Evolutionary conservation across 768 basidiomycete genomes (phyloP).

Genomic region (Chlorophyllum brunneum): DNA sequence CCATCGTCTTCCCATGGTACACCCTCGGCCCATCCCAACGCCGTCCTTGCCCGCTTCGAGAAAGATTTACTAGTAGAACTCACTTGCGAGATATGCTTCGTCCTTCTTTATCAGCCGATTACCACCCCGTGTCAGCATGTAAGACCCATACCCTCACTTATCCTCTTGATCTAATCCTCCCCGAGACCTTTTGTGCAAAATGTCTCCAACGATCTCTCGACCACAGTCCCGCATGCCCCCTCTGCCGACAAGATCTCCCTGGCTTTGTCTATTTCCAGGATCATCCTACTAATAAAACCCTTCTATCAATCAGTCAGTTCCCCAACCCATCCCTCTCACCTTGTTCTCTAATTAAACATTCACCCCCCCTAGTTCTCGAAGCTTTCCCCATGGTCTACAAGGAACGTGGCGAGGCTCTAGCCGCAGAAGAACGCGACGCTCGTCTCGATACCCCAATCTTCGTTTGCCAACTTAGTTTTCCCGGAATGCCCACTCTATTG

Average conservation of each 20-base stretch:
- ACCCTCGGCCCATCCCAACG: slow-evolving; percentile 18
- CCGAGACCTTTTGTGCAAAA: slow-evolving; percentile 82
- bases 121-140: slow-evolving; percentile 97
- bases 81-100: slow-evolving; percentile 90
- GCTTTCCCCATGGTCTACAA: slow-evolving; percentile 64
- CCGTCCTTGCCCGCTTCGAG: slow-evolving; percentile 39
- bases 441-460: slow-evolving; percentile 90
- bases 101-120: slow-evolving; percentile 77
- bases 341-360: slow-evolving; percentile 4
- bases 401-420: slow-evolving; percentile 58
- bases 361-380: slow-evolving; percentile 57
- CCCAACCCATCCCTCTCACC: slow-evolving; percentile 1
- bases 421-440: slow-evolving; percentile 73
- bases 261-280: slow-evolving; percentile 76
- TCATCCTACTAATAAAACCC: slow-evolving; percentile 67
- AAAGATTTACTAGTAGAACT: slow-evolving; percentile 68
- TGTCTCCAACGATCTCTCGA: slow-evolving; percentile 91
- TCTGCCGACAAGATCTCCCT: slow-evolving; percentile 81
- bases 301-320: slow-evolving; percentile 64
- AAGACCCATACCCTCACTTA: slow-evolving; percentile 25
- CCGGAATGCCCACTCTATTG: slow-evolving; percentile 82
- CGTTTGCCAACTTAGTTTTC: slow-evolving; percentile 86
- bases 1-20: slow-evolving; percentile 14
- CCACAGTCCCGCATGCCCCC: slow-evolving; percentile 76
- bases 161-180: slow-evolving; percentile 14